Evolutionary conservation across 2,329 filamentous ascomycete genomes (phyloP), one percentile per base, ranked within the genome.

Genomic region (Ascochyta lentis): DNA sequence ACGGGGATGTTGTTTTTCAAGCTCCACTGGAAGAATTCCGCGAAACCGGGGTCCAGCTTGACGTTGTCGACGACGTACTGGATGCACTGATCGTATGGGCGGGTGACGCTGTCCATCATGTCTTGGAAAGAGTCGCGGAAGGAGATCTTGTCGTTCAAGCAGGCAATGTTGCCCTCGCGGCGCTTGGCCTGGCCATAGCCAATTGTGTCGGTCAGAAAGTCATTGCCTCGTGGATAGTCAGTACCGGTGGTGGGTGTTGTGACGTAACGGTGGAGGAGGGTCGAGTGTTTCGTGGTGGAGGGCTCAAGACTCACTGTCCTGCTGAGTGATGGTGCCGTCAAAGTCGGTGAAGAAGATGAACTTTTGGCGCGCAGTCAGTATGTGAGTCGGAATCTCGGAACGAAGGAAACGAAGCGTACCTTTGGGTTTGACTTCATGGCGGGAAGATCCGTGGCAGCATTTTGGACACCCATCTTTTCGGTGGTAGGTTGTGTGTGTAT

Each of bases 271-370:
- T 47, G 38, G 38, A 24, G 13, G 23, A 19, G 34, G 43, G 19
- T 56, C 37, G 47, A 8, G n/a, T n/a, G 33, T 15, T 22, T 55
- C 29, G 45, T 52, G 43, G 41, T 38, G 41, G 38, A 43, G 41
- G 38, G 35, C 35, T 58, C 48, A 55, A 52, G 44, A 79, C 82
- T 72, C 70, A 84, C 84, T 87, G 76, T 89, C 86, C 70, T 86
- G 80, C 54, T 87, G 83, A 44, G 94, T 97, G 74, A 97, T 94
- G 49, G 93, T 98, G 70, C 95, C 95, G 78, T 99, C 95, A 74
- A 98, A 98, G 80, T 99, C 95, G 66, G 93, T 96, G 82, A 98
- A 98, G 85, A 99, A 97, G 81, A 99, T 93, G 81, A 91, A 90
- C 79, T 92, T 29, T 15, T 16, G 37, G 34, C 7, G 19, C 38